These are phyloP conservation scores for Emergomyces orientalis DNA, from an alignment of 2,329 filamentous ascomycete species.

Conservation along the genomic window DNA sequence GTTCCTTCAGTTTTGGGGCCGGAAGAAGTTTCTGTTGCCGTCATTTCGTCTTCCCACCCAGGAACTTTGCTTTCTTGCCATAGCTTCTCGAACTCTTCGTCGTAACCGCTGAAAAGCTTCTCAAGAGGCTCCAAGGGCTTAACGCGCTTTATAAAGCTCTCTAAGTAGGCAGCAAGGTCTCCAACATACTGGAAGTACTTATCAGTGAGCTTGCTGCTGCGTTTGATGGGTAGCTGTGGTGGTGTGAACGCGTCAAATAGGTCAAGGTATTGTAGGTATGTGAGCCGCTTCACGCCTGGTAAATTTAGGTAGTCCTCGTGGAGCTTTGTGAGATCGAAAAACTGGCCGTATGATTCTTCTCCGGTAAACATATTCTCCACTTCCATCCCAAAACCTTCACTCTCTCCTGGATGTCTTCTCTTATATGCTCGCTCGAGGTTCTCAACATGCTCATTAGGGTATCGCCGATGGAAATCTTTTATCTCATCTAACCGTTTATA, in stretches of 20 bases:
- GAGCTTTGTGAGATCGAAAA: slow-evolving; percentile 73
- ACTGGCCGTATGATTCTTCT: slow-evolving; percentile 87
- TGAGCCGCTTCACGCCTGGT: slow-evolving; percentile 71
- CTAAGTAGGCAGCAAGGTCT: slow-evolving; percentile 70
- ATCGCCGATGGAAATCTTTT: slow-evolving; percentile 78
- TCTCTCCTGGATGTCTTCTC: slow-evolving; percentile 54
- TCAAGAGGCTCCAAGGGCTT: slow-evolving; percentile 79
- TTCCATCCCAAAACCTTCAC: slow-evolving; percentile 54
- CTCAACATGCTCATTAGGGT: slow-evolving; percentile 90
- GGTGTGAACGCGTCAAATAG: slow-evolving; percentile 77
- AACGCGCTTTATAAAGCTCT: slow-evolving; percentile 76
- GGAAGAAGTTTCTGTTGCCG: slow-evolving; percentile 29
- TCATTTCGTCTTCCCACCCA: slow-evolving; percentile 60
- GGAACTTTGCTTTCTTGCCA: slow-evolving; percentile 74
- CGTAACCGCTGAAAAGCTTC: slow-evolving; percentile 64
- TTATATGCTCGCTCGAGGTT: slow-evolving; percentile 92
- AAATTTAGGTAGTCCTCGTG: slow-evolving; percentile 90
- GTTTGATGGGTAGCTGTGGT: slow-evolving; percentile 63
- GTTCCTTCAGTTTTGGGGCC: slow-evolving; percentile 44
- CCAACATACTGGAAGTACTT: slow-evolving; percentile 86
- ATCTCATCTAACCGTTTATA: slow-evolving; percentile 74
- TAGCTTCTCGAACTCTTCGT: slow-evolving; percentile 70
- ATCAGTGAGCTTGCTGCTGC: slow-evolving; percentile 79
- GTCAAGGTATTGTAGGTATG: slow-evolving; percentile 88
- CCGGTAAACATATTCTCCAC: slow-evolving; percentile 91